Evolutionary conservation across 495 filamentous ascomycete species (phyloP).

Genomic region (Hyphodiscus hymeniophilus): DNA sequence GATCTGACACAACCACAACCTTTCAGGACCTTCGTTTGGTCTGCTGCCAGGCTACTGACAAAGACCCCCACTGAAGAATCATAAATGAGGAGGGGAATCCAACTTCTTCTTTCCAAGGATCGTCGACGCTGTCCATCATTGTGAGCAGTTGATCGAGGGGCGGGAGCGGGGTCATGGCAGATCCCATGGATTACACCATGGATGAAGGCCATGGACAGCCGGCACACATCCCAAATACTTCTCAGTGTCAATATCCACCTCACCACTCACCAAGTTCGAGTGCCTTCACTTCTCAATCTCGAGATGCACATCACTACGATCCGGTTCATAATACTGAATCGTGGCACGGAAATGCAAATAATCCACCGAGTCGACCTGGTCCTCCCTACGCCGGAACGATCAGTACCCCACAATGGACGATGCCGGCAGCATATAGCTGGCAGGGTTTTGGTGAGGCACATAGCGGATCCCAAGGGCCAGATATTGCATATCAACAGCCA

Average conservation of each 20-base stretch:
- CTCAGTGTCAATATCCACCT: constrained; percentile 12
- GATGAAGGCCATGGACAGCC: constrained; percentile 7
- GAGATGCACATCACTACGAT: constrained; percentile 18
- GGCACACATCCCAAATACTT: neutral
- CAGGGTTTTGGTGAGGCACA: constrained; percentile 5
- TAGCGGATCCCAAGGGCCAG: neutral
- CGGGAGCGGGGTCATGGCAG: constrained; percentile 12
- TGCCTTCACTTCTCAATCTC: constrained; percentile 7
- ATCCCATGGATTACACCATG: constrained; percentile 21
- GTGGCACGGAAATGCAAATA: constrained; percentile 6
- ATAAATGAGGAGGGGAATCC: neutral
- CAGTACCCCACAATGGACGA: constrained; percentile 8
- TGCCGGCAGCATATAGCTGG: constrained; percentile 7
- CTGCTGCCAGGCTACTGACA: too few species aligned
- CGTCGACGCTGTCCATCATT: constrained; percentile 5
- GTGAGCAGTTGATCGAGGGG: neutral
- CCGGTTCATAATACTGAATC: constrained; percentile 16
- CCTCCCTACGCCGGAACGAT: constrained; percentile 2
- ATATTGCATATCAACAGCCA: neutral
- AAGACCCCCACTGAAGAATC: too few species aligned
- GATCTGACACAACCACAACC: too few species aligned
- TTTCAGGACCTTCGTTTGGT: too few species aligned
- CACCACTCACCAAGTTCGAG: constrained; percentile 3
- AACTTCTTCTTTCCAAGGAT: constrained; percentile 5
- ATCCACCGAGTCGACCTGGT: neutral